A percentile compares a stretch with the other conserved stretches of the same genome.
phyloP scores from a whole-genome alignment of 2,329 filamentous ascomycete genomes.

The Penicillium sp. region DNA sequence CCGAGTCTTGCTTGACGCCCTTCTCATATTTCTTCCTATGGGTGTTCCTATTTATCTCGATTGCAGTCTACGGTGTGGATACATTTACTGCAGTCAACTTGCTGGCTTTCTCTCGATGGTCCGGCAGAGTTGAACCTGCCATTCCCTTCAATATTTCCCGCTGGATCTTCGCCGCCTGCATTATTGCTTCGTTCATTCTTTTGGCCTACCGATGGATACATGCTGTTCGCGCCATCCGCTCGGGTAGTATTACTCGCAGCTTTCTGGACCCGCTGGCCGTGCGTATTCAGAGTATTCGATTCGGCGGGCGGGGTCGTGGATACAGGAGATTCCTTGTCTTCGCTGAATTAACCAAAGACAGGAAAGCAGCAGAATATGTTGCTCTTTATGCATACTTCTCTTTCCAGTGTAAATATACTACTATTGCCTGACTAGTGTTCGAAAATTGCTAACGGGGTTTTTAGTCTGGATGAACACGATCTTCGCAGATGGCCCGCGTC shows the following conservation, averaged over 20 bases:
- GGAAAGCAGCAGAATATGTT: constrained; percentile 85
- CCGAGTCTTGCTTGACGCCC: constrained; percentile 70
- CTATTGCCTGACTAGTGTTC: background rate
- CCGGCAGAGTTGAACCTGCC: constrained; percentile 73
- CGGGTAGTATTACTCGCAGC: constrained; percentile 83
- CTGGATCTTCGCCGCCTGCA: constrained; percentile 93
- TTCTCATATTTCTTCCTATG: constrained; percentile 84
- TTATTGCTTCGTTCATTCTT: constrained; percentile 84
- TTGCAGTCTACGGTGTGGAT: constrained; percentile 85
- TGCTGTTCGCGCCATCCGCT: constrained; percentile 75
- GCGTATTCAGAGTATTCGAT: constrained; percentile 76
- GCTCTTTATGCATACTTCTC: constrained; percentile 89
- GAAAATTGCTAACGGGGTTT: constrained; percentile 19
- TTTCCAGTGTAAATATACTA: constrained; percentile 54
- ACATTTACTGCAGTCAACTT: constrained; percentile 92
- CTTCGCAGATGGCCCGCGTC: constrained; percentile 86
- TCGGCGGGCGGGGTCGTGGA: constrained; percentile 67
- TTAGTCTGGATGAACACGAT: constrained; percentile 83
- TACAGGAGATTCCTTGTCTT: constrained; percentile 93
- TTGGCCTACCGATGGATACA: constrained; percentile 75
- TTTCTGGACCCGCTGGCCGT: constrained; percentile 87
- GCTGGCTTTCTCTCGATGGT: constrained; percentile 85
- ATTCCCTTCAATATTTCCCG: constrained; percentile 77
- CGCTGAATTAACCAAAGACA: constrained; percentile 83
- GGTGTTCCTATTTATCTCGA: constrained; percentile 72